Evolutionary conservation across 1,139 yeast species (phyloP), one percentile per base, ranked within the genome.

Genomic region (Hemisphaericaspora xylanilytica): DNA sequence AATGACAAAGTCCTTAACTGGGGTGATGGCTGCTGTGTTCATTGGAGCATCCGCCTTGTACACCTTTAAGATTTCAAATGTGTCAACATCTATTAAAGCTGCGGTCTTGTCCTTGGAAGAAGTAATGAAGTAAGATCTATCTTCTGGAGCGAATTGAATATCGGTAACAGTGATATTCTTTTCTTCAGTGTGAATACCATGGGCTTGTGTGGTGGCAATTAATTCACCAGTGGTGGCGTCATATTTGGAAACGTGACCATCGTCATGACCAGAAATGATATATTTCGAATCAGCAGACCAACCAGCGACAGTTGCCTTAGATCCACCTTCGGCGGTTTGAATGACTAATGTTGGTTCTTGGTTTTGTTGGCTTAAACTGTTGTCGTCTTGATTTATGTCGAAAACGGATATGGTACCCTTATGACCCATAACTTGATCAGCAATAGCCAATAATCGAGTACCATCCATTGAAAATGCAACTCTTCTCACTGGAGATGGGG

Each of bases 1-100:
- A 40, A 92, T 84, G 47, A 92, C 87, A 60, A 84, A 90, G 60
- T 92, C 94, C 68, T 94, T 92, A 42, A 81, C 72, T 20, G 97
- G 92, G 8, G 98, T 90, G 51, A 92, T 84, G 48, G 96, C 85
- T 20, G 97, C 98, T 26, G 96, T 81, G 71, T 94, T 94, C 77
- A 94, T 78, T 43, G 98, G 97, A 37, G 96, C 90, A 61, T 89
- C 97, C 7, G 96, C 85, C 54, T 75, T 78, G 65, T 75, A 92
- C 20, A 80, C 81, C 67, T 90, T 89, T 63, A 87, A 65, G 40
- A 82, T 61, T 47, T 81, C 76, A 47, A 92, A 73, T 33, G 83
- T 75, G 49, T 86, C 95, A 33, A 85, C 86, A 56, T 87, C 94
- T 42, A 85, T 71, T 50, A 94, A 71, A 47, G 78, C 73, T n/a